Conservation (phyloP, 2,329 filamentous ascomycete species). For the Teratosphaeriaceae sp. region DNA sequence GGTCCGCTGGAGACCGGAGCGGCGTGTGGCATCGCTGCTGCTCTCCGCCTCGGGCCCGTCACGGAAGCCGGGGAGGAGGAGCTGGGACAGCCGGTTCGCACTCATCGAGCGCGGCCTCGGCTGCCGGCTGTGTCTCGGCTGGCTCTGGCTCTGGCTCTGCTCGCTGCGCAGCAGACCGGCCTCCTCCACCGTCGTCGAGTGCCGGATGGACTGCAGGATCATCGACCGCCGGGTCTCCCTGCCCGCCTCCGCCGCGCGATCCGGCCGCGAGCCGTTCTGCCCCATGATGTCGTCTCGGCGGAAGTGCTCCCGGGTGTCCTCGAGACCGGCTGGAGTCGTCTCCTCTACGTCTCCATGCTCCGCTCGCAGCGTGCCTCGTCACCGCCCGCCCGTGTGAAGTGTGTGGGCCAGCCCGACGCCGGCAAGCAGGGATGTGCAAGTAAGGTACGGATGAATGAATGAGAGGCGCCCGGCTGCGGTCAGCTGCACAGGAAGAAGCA, state of each 20-base stretch:
- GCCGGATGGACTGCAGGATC: constrained; percentile 7
- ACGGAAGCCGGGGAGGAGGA: constrained; percentile 14
- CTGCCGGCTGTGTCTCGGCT: constrained; percentile 4
- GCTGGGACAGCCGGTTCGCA: constrained; percentile 24
- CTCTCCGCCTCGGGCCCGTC: not conserved
- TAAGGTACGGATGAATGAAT: constrained; percentile 2
- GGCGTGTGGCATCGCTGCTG: not conserved
- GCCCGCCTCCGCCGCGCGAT: constrained; percentile 8
- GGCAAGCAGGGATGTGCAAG: not conserved
- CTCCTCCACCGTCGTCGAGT: constrained; percentile 7
- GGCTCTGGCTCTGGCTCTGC: constrained; percentile 2
- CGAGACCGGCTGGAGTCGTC: too few species aligned
- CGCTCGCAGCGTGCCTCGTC: not conserved
- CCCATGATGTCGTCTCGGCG: constrained; percentile 24
- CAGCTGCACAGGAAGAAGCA: constrained; percentile 1
- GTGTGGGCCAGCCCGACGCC: not conserved
- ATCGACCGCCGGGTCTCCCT: constrained; percentile 7
- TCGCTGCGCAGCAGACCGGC: constrained; percentile 9
- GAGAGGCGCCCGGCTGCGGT: not conserved
- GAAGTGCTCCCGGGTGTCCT: too few species aligned
- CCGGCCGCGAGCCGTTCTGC: constrained; percentile 25
- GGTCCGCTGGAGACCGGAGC: constrained; percentile 13
- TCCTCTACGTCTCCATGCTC: constrained; percentile 4
- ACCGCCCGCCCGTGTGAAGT: not conserved
- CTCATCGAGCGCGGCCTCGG: constrained; percentile 11